These are phyloP conservation scores for Theobroma cacao DNA, from an alignment of 345 rosid genomes.

Conservation along the genomic window DNA sequence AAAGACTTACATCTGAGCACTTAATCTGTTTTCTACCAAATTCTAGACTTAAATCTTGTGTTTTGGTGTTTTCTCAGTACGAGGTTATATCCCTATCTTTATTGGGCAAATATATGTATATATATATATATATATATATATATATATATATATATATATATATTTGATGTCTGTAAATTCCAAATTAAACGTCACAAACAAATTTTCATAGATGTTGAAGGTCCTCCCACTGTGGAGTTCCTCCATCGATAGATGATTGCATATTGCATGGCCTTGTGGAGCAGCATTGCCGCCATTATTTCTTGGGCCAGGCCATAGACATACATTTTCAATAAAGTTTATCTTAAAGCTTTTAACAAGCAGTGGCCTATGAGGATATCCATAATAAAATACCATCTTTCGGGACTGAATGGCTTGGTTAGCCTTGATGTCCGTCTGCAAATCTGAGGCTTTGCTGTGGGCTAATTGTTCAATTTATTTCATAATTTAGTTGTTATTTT, in stretches of 20 bases:
- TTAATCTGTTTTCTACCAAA: no score
- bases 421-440: conserved; percentile 52
- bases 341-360: not conserved
- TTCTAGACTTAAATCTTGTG: conserved; percentile 17
- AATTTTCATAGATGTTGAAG: conserved; percentile 24
- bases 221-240: conserved; percentile 27
- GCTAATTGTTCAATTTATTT: not conserved
- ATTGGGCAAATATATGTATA: conserved; percentile 31
- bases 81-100: not conserved
- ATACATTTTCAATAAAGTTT: conserved; percentile 9
- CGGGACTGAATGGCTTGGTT: conserved; percentile 51
- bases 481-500: not conserved
- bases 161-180: conserved; percentile 37
- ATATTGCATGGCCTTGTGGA: conserved; percentile 41
- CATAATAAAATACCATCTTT: conserved; percentile 39
- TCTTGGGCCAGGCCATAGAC: conserved; percentile 42
- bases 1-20: not conserved
- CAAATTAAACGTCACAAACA: conserved; percentile 30
- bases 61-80: not conserved
- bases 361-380: conserved; percentile 37
- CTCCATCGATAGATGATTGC: conserved; percentile 27
- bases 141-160: no score
- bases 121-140: no score
- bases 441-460: conserved; percentile 40
- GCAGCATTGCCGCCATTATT: conserved; percentile 47